phyloP scores from a whole-genome alignment of 2,329 filamentous ascomycete genomes.

The Cytospora mali region DNA sequence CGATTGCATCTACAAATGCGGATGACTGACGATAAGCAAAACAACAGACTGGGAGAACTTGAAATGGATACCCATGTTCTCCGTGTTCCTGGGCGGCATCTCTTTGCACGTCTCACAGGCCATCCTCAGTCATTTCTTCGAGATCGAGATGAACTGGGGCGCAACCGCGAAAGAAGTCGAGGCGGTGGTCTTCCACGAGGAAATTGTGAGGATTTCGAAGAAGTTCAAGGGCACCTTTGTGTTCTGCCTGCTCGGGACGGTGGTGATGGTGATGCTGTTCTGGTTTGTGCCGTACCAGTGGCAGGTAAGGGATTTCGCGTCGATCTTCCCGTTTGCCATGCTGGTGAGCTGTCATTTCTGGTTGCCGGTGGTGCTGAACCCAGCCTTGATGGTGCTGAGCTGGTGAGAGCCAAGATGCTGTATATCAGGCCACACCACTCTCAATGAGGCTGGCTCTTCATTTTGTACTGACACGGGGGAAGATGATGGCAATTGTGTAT shows the following conservation, averaged over 20 bases:
- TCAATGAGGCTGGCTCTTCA: background rate
- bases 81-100: conserved; percentile 48
- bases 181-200: conserved; percentile 58
- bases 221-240: conserved; percentile 59
- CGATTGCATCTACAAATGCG: background rate
- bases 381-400: conserved; percentile 65
- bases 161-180: conserved; percentile 63
- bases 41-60: conserved; percentile 54
- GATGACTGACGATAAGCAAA: conserved; percentile 11
- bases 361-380: conserved; percentile 62
- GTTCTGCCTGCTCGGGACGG: conserved; percentile 49
- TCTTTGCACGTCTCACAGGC: conserved; percentile 46
- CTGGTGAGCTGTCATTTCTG: conserved; percentile 58
- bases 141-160: conserved; percentile 52
- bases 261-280: conserved; percentile 52
- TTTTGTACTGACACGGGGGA: background rate
- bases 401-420: conserved; percentile 45
- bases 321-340: conserved; percentile 59
- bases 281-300: conserved; percentile 53
- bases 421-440: background rate
- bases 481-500: background rate
- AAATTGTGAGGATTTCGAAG: conserved; percentile 57
- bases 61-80: conserved; percentile 55
- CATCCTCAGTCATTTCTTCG: conserved; percentile 46
- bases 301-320: conserved; percentile 59